A percentile compares a stretch with the other conserved stretches of the same genome.
phyloP scores from a whole-genome alignment of 2,329 filamentous ascomycete genomes.

The Sarocladiaceae sp. region DNA sequence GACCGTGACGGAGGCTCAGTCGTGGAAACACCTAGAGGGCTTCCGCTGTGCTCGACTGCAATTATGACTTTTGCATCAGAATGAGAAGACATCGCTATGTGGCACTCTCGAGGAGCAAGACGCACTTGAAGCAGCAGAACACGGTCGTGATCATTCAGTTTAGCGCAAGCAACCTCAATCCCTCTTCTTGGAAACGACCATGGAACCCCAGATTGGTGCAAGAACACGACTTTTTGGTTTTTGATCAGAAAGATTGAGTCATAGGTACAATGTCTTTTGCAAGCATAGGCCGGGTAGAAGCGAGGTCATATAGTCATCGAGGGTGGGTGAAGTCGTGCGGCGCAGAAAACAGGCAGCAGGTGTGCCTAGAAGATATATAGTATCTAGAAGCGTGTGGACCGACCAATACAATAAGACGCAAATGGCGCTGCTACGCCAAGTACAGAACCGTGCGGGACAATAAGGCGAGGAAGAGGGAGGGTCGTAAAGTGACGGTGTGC shows the following conservation, averaged over 20 bases:
- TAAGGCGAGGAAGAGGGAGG: background rate
- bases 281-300: background rate
- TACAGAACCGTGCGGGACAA: background rate
- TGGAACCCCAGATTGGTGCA: too few relatives aligned
- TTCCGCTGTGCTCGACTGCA: background rate
- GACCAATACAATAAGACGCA: background rate
- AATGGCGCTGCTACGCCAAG: constrained; percentile 1
- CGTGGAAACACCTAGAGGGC: background rate
- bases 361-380: background rate
- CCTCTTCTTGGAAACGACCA: too few relatives aligned
- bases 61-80: background rate
- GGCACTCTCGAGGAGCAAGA: background rate
- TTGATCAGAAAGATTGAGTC: background rate
- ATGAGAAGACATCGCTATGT: background rate
- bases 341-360: background rate
- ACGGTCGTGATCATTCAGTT: constrained; percentile 1
- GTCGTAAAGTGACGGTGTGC: background rate
- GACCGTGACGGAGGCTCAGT: background rate
- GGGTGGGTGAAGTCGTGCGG: background rate
- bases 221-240: background rate
- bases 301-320: background rate
- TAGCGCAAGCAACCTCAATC: background rate
- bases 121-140: background rate
- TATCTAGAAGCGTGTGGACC: background rate
- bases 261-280: background rate